Evolutionary conservation across 345 rosid species (phyloP).

Genomic region (Gossypium anomalum): DNA sequence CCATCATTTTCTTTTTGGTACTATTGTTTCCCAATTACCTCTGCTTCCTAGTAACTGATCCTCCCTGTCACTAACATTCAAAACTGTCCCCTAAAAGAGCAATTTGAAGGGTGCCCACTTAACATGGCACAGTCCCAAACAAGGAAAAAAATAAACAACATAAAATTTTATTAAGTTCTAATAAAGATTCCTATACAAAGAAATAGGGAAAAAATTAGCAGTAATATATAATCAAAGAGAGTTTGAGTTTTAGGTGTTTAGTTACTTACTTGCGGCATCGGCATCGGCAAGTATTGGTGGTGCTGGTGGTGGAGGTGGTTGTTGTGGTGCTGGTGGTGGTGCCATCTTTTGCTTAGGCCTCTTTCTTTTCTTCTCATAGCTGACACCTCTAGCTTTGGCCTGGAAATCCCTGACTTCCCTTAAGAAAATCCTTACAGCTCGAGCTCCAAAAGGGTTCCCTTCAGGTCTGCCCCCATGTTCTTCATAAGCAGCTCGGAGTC

Average conservation of each 20-base stretch:
- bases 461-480: conserved; percentile 86
- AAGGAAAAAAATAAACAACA: not conserved
- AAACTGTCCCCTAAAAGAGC: conserved; percentile 13
- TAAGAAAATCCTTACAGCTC: conserved; percentile 71
- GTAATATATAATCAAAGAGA: not conserved
- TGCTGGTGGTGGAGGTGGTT: conserved; percentile 14
- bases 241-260: not conserved
- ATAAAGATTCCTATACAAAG: not conserved
- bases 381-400: conserved; percentile 90
- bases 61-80: not conserved
- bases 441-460: conserved; percentile 81
- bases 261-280: conserved; percentile 14
- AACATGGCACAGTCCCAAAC: not conserved
- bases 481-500: conserved; percentile 88
- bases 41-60: conserved; percentile 10
- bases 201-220: not conserved
- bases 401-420: conserved; percentile 90
- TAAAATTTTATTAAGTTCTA: not conserved
- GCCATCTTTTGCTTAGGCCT: conserved; percentile 43
- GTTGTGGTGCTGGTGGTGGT: conserved; percentile 4
- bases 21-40: not conserved
- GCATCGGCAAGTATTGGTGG: conserved; percentile 11
- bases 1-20: not conserved
- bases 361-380: conserved; percentile 82
- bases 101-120: not conserved